These are phyloP conservation scores for Fusarium kyushuense DNA, from an alignment of 2,329 filamentous ascomycete genomes.

Conservation along the genomic window DNA sequence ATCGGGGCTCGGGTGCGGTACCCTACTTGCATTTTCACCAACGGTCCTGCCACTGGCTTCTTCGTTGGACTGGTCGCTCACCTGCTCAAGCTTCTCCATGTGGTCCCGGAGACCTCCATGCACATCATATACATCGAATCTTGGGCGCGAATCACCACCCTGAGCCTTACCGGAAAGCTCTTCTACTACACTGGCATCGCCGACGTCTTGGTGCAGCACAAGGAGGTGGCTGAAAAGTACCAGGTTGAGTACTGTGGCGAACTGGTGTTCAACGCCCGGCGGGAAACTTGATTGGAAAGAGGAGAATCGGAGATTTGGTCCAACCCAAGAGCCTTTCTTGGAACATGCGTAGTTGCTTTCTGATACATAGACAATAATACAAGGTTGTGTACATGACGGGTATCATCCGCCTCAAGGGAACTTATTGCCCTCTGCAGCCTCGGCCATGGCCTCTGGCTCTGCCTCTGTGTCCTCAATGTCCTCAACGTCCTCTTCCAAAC, in stretches of 20 bases:
- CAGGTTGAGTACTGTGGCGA: slow-evolving; percentile 55
- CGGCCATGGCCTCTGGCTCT: slow-evolving; percentile 44
- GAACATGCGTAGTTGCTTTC: slow-evolving; percentile 37
- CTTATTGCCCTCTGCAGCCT: slow-evolving; percentile 30
- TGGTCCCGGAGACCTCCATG: slow-evolving; percentile 67
- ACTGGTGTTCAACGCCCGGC: slow-evolving; percentile 56
- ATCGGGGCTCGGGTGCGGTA: slow-evolving; percentile 54
- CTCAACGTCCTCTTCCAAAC: slow-evolving; percentile 53
- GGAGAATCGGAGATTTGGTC: not conserved
- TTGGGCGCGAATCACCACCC: slow-evolving; percentile 84
- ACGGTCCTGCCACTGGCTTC: slow-evolving; percentile 89
- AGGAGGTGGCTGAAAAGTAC: slow-evolving; percentile 66
- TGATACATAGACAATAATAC: slow-evolving; percentile 44
- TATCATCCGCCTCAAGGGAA: slow-evolving; percentile 40
- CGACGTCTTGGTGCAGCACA: slow-evolving; percentile 88
- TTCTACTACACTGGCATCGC: slow-evolving; percentile 73
- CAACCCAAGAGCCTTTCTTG: slow-evolving; percentile 11
- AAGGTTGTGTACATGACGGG: slow-evolving; percentile 42
- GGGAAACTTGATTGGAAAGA: slow-evolving; percentile 37
- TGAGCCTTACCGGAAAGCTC: slow-evolving; percentile 88
- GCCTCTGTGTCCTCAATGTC: slow-evolving; percentile 38
- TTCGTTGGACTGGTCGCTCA: slow-evolving; percentile 71
- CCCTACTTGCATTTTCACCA: slow-evolving; percentile 84
- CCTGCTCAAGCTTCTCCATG: slow-evolving; percentile 59
- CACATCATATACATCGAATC: slow-evolving; percentile 90